Evolutionary conservation across 306 rosid species (phyloP), one percentile per base, ranked within the genome.

Genomic region (Acacia acuminata): DNA sequence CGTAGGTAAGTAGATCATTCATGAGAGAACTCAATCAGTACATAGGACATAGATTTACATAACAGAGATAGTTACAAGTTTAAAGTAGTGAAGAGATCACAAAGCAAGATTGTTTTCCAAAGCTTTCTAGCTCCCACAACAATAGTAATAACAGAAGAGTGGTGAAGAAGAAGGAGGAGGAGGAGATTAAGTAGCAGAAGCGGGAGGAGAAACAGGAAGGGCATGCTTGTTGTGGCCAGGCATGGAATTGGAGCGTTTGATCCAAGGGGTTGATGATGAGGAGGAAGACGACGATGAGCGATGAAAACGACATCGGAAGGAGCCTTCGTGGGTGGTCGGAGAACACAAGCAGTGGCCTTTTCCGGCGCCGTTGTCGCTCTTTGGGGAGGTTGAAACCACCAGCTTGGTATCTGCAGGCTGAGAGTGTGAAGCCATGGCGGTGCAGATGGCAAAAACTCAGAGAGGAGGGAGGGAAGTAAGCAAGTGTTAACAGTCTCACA

Each of bases 301-400:
- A 76, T 96, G 99, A 68, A 94, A 75, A 75, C 96, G 90, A 77
- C 99, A 96, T 69, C 98, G 77, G 87, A 96, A 96, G 2, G 99
- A 96, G 8, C 99, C 99, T 82, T 90, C 87, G 47, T 96, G 99
- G 44, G 92, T 85, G 36, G 99, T 96, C 61, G 99, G 99, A 2
- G 98, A 96, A 84, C 98, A 96, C 8, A 96, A 34, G 78, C 99
- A 96, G 25, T 84, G 94, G 4, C 93, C 94, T 79, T 90, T 91
- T 0, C 56, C 76, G 85, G 15, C 76, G 9, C 76, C 84, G 43
- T 48, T 84, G 67, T 88, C 88, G 16, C 89, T 85, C 65, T 84
- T 88, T 5, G 97, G 97, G 36, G 96, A 84, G 16, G 88, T 84
- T 0, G 94, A 88, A 34, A 91, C 85, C 0, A 19, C 86, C 10